Base-by-base conservation (phyloP, 257 asterid genomes). In the Nicotiana noctiflora region DNA sequence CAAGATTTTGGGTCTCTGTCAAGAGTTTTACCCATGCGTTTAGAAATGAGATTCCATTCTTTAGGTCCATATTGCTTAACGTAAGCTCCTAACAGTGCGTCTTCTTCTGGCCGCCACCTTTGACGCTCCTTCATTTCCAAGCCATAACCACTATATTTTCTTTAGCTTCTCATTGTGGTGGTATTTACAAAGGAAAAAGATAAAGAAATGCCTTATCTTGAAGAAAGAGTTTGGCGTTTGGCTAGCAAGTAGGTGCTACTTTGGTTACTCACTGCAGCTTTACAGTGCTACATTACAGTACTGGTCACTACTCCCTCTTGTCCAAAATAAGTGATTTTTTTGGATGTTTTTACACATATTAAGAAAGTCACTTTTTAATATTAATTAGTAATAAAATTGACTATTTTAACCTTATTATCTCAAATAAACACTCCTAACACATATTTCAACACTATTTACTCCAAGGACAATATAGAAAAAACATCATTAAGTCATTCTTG, bases 31-130 rank as follows among this genome's bases (percentile, higher is more conserved):
- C 89, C 89, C 97, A 89, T 92, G n/a, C 92, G 87, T 23, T 89
- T 94, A 2, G 94, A 87, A 60, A 94, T 85, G 79, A 91, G 96
- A 81, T 89, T 89, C 97, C 97, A 91, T 87, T 94, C 97, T 44
- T 88, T 86, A 34, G 96, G 88, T n/a, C 98, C 98, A 84, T 91
- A 86, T 49, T 91, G 97, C 81, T 90, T 93, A 13, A 94, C 97
- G 80, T 94, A 93, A 65, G 96, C 92, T 62, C 90, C 92, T 83
- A 94, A 92, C 72, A 93, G 89, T 63, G 93, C 85, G 90, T 91
- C 96, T 91, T 90, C 97, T 89, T 90, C 97, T 18, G 97, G 90
- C 53, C 89, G 93, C 97, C 98, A 93, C 84, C 97, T 84, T 87
- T 94, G 98, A 53, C 96, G 84, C 82, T 93, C 97, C 87, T 90